Conservation (phyloP, 2,329 filamentous ascomycete species). For the Venturia oleaginea region DNA sequence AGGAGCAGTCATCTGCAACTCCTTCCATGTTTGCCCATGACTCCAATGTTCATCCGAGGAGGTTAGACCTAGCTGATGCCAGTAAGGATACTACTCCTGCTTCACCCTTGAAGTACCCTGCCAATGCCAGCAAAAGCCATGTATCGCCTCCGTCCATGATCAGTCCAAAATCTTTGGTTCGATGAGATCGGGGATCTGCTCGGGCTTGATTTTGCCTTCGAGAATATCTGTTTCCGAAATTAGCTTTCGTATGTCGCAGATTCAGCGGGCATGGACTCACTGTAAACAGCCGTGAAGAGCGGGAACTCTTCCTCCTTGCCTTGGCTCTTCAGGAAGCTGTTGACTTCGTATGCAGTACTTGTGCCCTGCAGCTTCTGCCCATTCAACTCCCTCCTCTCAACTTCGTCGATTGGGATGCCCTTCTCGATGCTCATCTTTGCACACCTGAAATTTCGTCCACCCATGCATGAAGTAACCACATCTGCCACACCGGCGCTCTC, state of each 20-base stretch:
- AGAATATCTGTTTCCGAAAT: constrained; percentile 54
- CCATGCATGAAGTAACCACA: constrained; percentile 85
- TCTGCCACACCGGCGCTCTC: constrained; percentile 93
- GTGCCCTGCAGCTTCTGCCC: constrained; percentile 96
- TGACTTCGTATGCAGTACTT: constrained; percentile 82
- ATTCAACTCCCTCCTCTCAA: constrained; percentile 84
- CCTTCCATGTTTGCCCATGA: too few species aligned
- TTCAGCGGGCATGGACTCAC: constrained; percentile 27
- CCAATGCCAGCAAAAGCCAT: neutral
- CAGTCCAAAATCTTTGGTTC: constrained; percentile 15
- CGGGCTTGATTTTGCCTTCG: constrained; percentile 63
- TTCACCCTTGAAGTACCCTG: neutral
- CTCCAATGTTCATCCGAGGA: neutral
- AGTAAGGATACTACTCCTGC: neutral
- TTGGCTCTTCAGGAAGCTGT: constrained; percentile 73
- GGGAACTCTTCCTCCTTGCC: constrained; percentile 78
- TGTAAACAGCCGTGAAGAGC: constrained; percentile 80
- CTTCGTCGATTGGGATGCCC: constrained; percentile 70
- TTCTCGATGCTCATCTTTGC: constrained; percentile 79
- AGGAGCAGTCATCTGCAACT: too few species aligned
- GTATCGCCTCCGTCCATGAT: neutral
- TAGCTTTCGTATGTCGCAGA: constrained; percentile 4
- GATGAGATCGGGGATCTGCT: constrained; percentile 50
- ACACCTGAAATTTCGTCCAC: constrained; percentile 89
- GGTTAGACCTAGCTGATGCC: neutral